Evolutionary conservation across 345 rosid species (phyloP).

Genomic region (Pistacia atlantica): DNA sequence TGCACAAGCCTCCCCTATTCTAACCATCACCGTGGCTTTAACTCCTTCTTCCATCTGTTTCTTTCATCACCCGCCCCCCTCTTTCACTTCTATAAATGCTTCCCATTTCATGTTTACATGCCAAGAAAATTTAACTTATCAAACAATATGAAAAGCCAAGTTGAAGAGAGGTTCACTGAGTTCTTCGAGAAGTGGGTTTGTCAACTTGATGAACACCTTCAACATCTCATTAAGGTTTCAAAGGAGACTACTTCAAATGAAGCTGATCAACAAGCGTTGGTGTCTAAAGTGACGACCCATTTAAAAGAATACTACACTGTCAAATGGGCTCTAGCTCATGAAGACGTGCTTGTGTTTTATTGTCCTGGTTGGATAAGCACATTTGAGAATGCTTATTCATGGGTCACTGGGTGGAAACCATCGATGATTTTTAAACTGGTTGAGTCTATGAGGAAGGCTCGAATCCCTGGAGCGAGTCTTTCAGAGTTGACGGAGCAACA

Average conservation of each 20-base stretch:
- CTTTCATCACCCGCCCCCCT: constrained; percentile 10
- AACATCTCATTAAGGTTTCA: constrained; percentile 34
- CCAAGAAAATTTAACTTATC: neutral
- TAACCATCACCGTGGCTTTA: constrained; percentile 25
- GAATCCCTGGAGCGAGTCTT: constrained; percentile 21
- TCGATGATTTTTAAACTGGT: constrained; percentile 53
- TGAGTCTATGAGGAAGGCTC: constrained; percentile 38
- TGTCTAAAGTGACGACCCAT: constrained; percentile 64
- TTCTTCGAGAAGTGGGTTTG: constrained; percentile 61
- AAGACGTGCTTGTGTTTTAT: constrained; percentile 68
- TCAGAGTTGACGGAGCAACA: constrained; percentile 53
- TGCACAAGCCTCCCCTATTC: constrained; percentile 33
- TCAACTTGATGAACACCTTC: constrained; percentile 54
- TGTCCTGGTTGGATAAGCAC: constrained; percentile 60
- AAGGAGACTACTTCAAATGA: constrained; percentile 12
- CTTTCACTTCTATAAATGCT: neutral
- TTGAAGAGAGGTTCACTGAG: constrained; percentile 50
- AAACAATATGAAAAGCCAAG: constrained; percentile 7
- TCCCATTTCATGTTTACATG: neutral
- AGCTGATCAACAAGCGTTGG: constrained; percentile 41
- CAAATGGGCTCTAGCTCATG: constrained; percentile 76
- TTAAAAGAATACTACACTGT: constrained; percentile 71
- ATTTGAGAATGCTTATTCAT: constrained; percentile 63
- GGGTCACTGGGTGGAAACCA: constrained; percentile 93
- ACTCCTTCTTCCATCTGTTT: constrained; percentile 35